A percentile compares a stretch with the other conserved stretches of the same genome.
Conservation (phyloP, 2,329 filamentous ascomycete genomes). For the Epichloe scottii region DNA sequence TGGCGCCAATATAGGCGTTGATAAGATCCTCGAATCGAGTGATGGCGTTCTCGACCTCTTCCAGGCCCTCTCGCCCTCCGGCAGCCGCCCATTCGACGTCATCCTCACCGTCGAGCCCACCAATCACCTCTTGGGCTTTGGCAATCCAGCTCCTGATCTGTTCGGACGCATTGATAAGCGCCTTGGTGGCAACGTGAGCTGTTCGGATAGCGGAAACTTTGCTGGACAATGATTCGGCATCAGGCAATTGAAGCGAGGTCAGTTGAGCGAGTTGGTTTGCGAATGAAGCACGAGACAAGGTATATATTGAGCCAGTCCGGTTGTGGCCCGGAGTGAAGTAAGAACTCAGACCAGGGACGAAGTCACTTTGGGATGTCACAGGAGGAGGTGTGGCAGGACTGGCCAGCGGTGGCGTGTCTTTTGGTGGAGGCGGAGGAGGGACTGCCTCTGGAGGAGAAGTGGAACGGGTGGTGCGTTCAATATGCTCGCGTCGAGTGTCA, state of each 20-base stretch:
- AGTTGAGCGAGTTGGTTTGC: conserved; percentile 86
- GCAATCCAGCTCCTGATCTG: conserved; percentile 91
- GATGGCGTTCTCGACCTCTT: conserved; percentile 63
- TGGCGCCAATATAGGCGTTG: conserved; percentile 86
- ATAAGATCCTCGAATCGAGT: conserved; percentile 77
- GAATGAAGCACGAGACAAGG: conserved; percentile 82
- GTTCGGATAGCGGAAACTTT: conserved; percentile 78
- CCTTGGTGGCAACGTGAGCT: conserved; percentile 69
- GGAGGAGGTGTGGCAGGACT: conserved; percentile 13
- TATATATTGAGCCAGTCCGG: conserved; percentile 80
- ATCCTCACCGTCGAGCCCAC: conserved; percentile 83
- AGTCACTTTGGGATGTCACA: conserved; percentile 25
- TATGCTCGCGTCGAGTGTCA: conserved; percentile 44
- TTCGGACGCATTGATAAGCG: conserved; percentile 74
- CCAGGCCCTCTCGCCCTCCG: conserved; percentile 70
- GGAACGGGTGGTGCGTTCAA: conserved; percentile 35
- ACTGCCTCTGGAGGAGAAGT: conserved; percentile 23
- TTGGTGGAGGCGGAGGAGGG: conserved; percentile 27
- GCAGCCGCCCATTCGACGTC: conserved; percentile 95
- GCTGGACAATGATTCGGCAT: conserved; percentile 69
- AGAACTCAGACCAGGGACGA: conserved; percentile 37
- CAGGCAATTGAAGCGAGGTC: conserved; percentile 78
- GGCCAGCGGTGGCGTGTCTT: conserved; percentile 25
- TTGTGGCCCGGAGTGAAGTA: conserved; percentile 58
- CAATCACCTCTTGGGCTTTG: conserved; percentile 81